These are phyloP conservation scores for Boletus pseudopeckii DNA, from an alignment of 768 basidiomycete genomes.

Conservation along the genomic window DNA sequence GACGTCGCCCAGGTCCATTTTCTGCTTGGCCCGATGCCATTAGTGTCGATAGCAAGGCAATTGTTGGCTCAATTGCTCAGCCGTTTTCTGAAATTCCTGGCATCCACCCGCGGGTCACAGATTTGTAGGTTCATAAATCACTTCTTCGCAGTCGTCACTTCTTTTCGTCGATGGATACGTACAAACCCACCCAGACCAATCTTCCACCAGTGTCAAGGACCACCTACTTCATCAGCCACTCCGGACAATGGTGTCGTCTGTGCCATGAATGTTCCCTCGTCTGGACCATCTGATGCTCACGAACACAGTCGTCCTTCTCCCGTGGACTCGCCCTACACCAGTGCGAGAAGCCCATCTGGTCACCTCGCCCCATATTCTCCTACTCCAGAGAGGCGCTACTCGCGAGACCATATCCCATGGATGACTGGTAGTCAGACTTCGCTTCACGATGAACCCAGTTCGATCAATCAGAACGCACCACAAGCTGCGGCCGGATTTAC, in stretches of 20 bases:
- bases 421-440: constrained; percentile 11
- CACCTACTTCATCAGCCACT: background rate
- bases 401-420: constrained; percentile 6
- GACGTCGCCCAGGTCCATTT: background rate
- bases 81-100: constrained; percentile 2
- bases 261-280: constrained; percentile 15
- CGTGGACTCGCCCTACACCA: constrained; percentile 10
- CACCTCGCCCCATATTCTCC: constrained; percentile 20
- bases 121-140: background rate
- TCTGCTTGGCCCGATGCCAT: background rate
- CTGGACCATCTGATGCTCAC: background rate
- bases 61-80: background rate
- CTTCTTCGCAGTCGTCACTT: constrained; percentile 1
- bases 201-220: background rate
- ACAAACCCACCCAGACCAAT: background rate
- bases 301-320: constrained; percentile 9
- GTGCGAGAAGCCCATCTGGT: constrained; percentile 15
- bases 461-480: background rate
- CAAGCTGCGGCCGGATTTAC: background rate
- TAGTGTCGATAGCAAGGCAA: background rate
- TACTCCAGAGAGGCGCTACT: constrained; percentile 6
- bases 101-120: background rate
- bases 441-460: constrained; percentile 16
- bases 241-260: constrained; percentile 3
- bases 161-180: constrained; percentile 1